A percentile compares a stretch with the other conserved stretches of the same genome.
Conservation (phyloP, 805 yeast species). For the Barnettozyma siamensis region DNA sequence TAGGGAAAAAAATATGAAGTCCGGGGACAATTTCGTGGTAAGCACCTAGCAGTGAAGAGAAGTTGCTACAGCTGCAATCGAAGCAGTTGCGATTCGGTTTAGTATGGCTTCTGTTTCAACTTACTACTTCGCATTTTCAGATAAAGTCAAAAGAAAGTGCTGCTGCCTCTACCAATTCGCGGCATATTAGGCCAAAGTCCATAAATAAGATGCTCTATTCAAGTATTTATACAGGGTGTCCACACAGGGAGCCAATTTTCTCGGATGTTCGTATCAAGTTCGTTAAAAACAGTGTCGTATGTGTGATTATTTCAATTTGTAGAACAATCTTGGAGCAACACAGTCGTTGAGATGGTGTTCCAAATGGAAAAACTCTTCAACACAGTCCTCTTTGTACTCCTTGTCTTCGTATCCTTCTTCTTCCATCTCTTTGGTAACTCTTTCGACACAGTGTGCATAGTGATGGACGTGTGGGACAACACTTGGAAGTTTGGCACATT, state of each 20-base stretch:
- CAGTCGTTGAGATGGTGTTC: conserved; percentile 90
- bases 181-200: not conserved
- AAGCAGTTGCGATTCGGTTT: not conserved
- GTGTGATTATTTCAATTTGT: conserved; percentile 62
- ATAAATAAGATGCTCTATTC: not conserved
- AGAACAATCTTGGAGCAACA: conserved; percentile 84
- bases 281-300: conserved; percentile 1
- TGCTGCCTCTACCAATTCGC: not conserved
- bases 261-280: conserved; percentile 3
- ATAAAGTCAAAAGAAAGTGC: not conserved
- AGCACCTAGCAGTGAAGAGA: too few relatives aligned
- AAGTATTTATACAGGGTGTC: conserved; percentile 1
- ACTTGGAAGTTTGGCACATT: conserved; percentile 60
- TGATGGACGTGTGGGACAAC: conserved; percentile 80
- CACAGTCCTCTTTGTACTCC: conserved; percentile 91
- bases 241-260: not conserved
- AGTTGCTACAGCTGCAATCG: not conserved
- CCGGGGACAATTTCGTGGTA: too few relatives aligned
- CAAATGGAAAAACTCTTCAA: conserved; percentile 96
- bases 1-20: not conserved
- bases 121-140: not conserved
- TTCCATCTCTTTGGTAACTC: conserved; percentile 84
- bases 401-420: conserved; percentile 77
- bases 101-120: too few relatives aligned
- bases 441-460: conserved; percentile 90